Evolutionary conservation across 2,329 filamentous ascomycete genomes (phyloP).

Genomic region (Cordyceps farinosa): DNA sequence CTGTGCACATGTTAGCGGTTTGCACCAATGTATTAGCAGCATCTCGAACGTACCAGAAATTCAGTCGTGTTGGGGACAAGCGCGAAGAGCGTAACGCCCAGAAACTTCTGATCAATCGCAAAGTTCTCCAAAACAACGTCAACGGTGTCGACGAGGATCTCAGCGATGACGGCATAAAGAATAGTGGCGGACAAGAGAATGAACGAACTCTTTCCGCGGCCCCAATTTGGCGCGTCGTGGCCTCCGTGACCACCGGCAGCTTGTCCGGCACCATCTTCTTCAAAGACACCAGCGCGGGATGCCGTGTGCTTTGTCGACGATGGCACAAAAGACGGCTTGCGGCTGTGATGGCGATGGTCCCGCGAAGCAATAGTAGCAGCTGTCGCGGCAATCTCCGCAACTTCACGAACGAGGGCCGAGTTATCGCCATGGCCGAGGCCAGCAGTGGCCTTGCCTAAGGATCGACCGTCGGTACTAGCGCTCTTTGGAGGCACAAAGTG

Average conservation of each 20-base stretch:
- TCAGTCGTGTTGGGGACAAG: conserved; percentile 97
- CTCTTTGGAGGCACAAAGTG: conserved; percentile 74
- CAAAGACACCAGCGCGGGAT: conserved; percentile 39
- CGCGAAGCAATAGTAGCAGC: conserved; percentile 83
- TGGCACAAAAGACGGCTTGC: conserved; percentile 36
- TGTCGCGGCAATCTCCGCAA: conserved; percentile 90
- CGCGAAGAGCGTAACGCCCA: conserved; percentile 94
- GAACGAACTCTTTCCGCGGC: conserved; percentile 81
- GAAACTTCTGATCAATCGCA: conserved; percentile 92
- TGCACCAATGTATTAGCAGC: too few species aligned
- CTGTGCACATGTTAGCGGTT: conserved; percentile 36
- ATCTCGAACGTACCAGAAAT: conserved; percentile 67
- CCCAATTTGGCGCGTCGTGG: conserved; percentile 99
- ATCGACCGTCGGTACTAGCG: conserved; percentile 38
- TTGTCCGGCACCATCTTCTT: conserved; percentile 37
- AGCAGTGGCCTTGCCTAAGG: conserved; percentile 50
- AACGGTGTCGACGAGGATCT: conserved; percentile 94
- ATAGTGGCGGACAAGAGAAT: conserved; percentile 86
- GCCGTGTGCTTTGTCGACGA: conserved; percentile 18
- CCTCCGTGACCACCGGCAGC: conserved; percentile 57
- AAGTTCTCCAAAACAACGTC: conserved; percentile 91
- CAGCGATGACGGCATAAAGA: conserved; percentile 93
- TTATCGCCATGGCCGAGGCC: conserved; percentile 82
- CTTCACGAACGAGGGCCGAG: conserved; percentile 73
- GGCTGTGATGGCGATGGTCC: conserved; percentile 47